phyloP scores from a whole-genome alignment of 257 asterid genomes.

The Fraxinus quadrangulata region DNA sequence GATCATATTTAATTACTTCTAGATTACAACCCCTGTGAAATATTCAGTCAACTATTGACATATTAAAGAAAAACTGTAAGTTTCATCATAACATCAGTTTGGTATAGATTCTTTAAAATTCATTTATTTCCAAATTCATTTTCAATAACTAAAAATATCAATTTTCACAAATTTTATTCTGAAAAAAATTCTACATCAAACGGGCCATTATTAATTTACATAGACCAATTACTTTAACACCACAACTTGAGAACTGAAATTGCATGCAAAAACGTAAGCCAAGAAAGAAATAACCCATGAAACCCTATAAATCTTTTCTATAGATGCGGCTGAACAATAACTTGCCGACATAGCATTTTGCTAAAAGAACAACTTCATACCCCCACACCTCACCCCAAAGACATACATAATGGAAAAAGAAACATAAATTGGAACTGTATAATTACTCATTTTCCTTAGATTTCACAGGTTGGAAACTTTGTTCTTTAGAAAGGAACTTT shows the following conservation, averaged over 20 bases:
- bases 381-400: neutral
- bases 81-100: neutral
- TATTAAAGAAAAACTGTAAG: no score
- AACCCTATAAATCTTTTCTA: no score
- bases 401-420: neutral
- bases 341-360: conserved; percentile 8
- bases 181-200: no score
- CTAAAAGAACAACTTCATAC: conserved; percentile 5
- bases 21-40: neutral
- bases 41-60: neutral
- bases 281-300: neutral
- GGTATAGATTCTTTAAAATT: no score
- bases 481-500: conserved; percentile 78
- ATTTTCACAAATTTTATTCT: no score
- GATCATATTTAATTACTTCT: neutral
- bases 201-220: neutral
- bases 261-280: neutral
- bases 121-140: no score
- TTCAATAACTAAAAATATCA: no score
- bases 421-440: neutral
- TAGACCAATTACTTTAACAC: neutral
- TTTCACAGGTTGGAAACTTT: conserved; percentile 69
- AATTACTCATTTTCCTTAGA: conserved; percentile 28
- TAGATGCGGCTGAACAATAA: neutral
- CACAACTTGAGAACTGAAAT: neutral